Base-by-base conservation (phyloP, 2,329 filamentous ascomycete genomes). In the Nemania serpens region DNA sequence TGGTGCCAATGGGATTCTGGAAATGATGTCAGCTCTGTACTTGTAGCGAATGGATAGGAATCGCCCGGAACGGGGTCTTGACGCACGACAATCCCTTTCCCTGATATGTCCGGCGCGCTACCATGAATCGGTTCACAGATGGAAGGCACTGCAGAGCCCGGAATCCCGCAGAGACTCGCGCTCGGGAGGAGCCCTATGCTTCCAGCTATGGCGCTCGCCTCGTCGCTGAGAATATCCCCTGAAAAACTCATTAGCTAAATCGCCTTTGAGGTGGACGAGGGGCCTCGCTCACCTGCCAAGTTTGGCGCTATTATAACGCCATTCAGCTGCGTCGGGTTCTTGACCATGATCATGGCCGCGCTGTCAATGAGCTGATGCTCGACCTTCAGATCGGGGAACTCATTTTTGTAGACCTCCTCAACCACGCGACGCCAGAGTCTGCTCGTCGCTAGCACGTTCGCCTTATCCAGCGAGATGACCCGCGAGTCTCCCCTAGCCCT, bases 41-140 rank as follows among this genome's bases (percentile, higher is more conserved):
- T 89, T 83, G 37, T 15, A 52, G 49, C 15, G 37, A 52, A 52
- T 42, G 49, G 49, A 52, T 52, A 42, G 37, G 49, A 42, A 42
- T 52, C 49, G 49, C 49, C 49, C 49, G 49, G 42, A 52, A 52
- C 37, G 49, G 49, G 49, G 49, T 52, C 49, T 52, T 52, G 37
- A 52, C 49, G 49, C 49, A 52, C 49, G 48, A 51, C 48, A 51
- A 51, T 51, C 34, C 48, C 48, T 51, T 51, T 51, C 58, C 89
- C 89, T 7, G 87, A 85, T 65, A 92, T 91, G 67, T 92, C 89
- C 11, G 90, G 89, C 2, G 89, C 90, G 54, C 71, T 84, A 78
- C 48, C 48, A 72, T 92, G 89, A 56, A 92, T 90, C 3, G 89
- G 89, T 77, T 92, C 89, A 71, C 91, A 92, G 68, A 91, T 90